phyloP scores from a whole-genome alignment of 2,329 filamentous ascomycete genomes.

The Cladosporium austrohemisphaericum region DNA sequence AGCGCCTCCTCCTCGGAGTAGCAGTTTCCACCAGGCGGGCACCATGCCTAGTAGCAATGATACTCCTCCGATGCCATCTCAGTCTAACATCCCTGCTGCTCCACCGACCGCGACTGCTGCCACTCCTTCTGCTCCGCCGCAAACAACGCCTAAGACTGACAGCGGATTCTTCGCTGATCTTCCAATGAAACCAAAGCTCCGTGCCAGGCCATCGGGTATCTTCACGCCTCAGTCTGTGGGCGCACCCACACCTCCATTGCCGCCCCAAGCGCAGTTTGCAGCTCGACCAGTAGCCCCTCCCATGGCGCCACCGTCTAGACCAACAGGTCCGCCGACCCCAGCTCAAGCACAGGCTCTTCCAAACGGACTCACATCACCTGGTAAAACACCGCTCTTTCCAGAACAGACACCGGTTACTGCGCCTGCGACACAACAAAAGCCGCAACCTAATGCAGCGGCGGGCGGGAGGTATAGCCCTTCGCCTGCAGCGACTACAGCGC shows the following conservation, averaged over 20 bases:
- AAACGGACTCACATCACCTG: slow-evolving; percentile 38
- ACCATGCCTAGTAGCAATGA: slow-evolving; percentile 15
- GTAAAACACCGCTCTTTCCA: slow-evolving; percentile 37
- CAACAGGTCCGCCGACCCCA: slow-evolving; percentile 21
- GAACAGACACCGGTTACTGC: slow-evolving; percentile 33
- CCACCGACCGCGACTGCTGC: slow-evolving; percentile 34
- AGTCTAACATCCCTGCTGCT: slow-evolving; percentile 14
- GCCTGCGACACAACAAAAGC: slow-evolving; percentile 22
- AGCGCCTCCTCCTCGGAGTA: slow-evolving; percentile 56
- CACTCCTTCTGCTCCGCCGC: slow-evolving; percentile 19
- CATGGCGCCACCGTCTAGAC: slow-evolving; percentile 13
- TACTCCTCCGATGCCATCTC: slow-evolving; percentile 14
- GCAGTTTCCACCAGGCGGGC: slow-evolving; percentile 47
- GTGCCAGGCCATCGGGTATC: slow-evolving; percentile 26
- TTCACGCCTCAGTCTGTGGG: slow-evolving; percentile 26
- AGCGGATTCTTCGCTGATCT: slow-evolving; percentile 49
- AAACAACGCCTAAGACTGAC: slow-evolving; percentile 27
- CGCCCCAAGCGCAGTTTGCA: slow-evolving; percentile 17
- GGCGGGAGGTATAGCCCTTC: slow-evolving; percentile 16
- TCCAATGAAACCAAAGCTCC: slow-evolving; percentile 42
- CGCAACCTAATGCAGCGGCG: slow-evolving; percentile 21
- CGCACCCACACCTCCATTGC: slow-evolving; percentile 14
- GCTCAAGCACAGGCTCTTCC: slow-evolving; percentile 23
- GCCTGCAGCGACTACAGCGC: slow-evolving; percentile 26
- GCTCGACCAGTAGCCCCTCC: slow-evolving; percentile 17